Evolutionary conservation across 805 yeast genomes (phyloP).

Genomic region (Wickerhamiella occidentalis): DNA sequence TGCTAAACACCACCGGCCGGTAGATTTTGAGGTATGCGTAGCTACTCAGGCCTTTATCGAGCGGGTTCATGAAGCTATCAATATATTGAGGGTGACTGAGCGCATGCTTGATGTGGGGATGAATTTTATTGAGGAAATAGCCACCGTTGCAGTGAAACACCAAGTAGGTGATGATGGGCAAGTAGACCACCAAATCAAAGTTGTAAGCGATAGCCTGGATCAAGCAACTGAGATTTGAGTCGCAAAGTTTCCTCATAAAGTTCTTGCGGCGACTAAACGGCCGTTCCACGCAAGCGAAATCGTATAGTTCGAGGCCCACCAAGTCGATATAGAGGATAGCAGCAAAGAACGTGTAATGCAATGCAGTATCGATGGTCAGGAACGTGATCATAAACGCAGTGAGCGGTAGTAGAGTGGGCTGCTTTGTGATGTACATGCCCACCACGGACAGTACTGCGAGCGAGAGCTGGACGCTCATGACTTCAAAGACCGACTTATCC

Average conservation of each 20-base stretch:
- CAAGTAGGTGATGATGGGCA: neutral
- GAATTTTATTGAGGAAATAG: constrained; percentile 7
- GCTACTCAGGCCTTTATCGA: neutral
- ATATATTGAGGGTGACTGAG: constrained; percentile 10
- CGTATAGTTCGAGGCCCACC: constrained; percentile 1
- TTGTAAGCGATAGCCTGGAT: neutral
- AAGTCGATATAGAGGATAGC: constrained; percentile 12
- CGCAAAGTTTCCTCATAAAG: neutral
- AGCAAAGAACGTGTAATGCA: constrained; percentile 8
- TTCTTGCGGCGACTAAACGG: neutral
- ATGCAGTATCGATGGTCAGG: constrained; percentile 2
- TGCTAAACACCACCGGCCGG: constrained; percentile 8
- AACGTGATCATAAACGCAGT: constrained; percentile 4
- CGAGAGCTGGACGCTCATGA: neutral
- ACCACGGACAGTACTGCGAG: neutral
- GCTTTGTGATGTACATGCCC: neutral
- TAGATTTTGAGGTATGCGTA: constrained; percentile 5
- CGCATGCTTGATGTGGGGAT: constrained; percentile 8
- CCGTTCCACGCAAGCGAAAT: neutral
- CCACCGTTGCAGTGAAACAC: constrained; percentile 3
- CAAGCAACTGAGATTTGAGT: neutral
- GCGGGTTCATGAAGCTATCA: constrained; percentile 9
- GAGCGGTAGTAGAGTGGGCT: constrained; percentile 6
- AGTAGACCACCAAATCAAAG: neutral
- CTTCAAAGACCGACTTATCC: neutral